These are phyloP conservation scores for Termitomyces sp. DNA, from an alignment of 768 basidiomycete genomes.

Conservation along the genomic window DNA sequence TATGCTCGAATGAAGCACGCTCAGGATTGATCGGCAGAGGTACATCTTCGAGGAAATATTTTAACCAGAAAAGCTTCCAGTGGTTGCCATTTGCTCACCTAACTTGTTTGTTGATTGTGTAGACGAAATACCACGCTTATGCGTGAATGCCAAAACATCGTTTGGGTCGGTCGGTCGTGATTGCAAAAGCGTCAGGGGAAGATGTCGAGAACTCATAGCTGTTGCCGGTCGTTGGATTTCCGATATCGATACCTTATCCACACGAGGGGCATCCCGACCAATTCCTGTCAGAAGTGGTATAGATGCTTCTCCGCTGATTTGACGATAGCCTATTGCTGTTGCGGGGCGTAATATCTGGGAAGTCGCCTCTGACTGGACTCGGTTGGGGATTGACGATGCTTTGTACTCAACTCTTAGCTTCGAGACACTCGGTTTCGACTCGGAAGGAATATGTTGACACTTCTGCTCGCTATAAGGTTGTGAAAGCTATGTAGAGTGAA, in stretches of 20 bases:
- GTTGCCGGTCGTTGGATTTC: conserved; percentile 11
- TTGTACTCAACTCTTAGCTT: conserved; percentile 9
- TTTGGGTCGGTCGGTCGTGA: background rate
- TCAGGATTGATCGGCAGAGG: background rate
- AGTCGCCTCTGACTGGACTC: background rate
- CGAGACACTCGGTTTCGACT: background rate
- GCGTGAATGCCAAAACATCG: background rate
- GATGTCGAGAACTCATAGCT: conserved; percentile 9
- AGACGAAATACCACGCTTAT: background rate
- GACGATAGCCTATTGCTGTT: conserved; percentile 15
- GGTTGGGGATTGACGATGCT: background rate
- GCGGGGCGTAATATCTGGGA: conserved; percentile 9
- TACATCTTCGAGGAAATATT: background rate
- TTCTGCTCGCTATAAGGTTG: background rate
- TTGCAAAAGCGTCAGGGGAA: background rate
- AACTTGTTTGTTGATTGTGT: background rate
- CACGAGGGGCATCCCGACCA: background rate
- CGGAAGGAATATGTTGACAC: background rate
- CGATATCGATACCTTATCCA: background rate
- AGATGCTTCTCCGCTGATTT: conserved; percentile 1
- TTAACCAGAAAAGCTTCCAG: background rate
- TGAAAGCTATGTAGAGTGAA: background rate
- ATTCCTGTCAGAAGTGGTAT: background rate
- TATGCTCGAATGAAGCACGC: background rate
- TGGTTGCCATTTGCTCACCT: background rate